Conservation (phyloP, 768 basidiomycete genomes). For the Tylopilus sp. region DNA sequence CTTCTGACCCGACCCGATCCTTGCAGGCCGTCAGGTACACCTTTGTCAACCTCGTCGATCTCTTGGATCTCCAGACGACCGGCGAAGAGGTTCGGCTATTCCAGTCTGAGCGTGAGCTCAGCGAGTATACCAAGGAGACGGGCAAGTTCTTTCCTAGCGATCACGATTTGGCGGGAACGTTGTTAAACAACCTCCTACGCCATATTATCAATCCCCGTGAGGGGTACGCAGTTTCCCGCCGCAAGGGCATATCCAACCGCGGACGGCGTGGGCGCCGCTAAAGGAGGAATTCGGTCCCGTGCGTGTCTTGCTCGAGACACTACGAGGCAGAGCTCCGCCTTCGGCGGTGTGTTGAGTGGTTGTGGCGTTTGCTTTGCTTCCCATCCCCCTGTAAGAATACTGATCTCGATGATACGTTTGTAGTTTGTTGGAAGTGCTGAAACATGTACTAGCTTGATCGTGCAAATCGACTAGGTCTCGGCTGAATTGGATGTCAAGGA, state of each 20-base stretch:
- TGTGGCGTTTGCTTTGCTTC: no score
- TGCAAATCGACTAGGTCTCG: no score
- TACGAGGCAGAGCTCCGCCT: slow-evolving; percentile 1
- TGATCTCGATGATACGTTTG: no score
- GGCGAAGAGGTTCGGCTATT: neutral
- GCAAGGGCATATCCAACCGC: neutral
- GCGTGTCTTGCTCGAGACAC: neutral
- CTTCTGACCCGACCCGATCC: no score
- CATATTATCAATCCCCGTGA: slow-evolving; percentile 8
- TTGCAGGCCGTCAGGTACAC: no score
- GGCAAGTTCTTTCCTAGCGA: slow-evolving; percentile 18
- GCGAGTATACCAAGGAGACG: neutral
- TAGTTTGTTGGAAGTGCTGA: no score
- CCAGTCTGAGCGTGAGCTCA: slow-evolving; percentile 6
- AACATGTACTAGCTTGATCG: no score
- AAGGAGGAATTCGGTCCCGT: slow-evolving; percentile 10
- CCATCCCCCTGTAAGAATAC: no score
- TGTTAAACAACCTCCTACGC: slow-evolving; percentile 13
- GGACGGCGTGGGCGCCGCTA: slow-evolving; percentile 7
- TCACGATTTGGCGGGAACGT: slow-evolving; percentile 13
- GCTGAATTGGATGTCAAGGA: no score
- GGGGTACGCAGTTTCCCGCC: no score
- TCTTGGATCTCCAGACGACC: slow-evolving; percentile 18
- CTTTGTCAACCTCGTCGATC: slow-evolving; percentile 11
- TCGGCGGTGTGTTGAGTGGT: neutral